These are phyloP conservation scores for Solanum paucissectum DNA, from an alignment of 257 asterid species.

Conservation along the genomic window DNA sequence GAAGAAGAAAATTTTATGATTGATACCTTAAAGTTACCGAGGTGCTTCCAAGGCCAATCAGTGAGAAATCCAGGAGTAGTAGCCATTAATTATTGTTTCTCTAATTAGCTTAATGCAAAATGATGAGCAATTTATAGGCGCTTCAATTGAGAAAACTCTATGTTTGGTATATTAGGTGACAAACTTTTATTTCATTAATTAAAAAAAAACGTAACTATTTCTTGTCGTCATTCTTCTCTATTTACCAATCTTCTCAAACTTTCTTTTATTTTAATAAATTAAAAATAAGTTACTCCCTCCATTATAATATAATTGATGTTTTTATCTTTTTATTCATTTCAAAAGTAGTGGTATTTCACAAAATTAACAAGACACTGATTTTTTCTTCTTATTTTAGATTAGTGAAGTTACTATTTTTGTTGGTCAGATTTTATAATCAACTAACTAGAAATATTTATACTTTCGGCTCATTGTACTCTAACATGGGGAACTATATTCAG, in stretches of 20 bases:
- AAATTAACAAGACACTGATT: too few species aligned
- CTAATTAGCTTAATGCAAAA: background rate
- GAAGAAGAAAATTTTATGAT: background rate
- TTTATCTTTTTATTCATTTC: background rate
- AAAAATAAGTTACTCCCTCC: background rate
- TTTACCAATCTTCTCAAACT: background rate
- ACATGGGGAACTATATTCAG: background rate
- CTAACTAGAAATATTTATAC: background rate
- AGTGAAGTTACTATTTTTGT: background rate
- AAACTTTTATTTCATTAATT: background rate
- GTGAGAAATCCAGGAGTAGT: conserved; percentile 24
- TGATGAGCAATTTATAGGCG: background rate
- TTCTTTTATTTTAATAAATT: background rate
- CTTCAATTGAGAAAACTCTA: background rate
- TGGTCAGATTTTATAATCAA: background rate
- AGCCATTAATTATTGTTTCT: conserved; percentile 9
- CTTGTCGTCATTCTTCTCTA: background rate
- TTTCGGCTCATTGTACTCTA: background rate
- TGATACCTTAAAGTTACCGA: conserved; percentile 16
- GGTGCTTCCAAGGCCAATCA: conserved; percentile 29
- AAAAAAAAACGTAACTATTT: background rate
- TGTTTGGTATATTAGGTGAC: background rate
- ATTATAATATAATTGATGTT: background rate
- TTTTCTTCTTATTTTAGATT: background rate
- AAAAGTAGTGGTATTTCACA: background rate